These are phyloP conservation scores for Mentha longifolia DNA, from an alignment of 257 asterid species.

Conservation along the genomic window DNA sequence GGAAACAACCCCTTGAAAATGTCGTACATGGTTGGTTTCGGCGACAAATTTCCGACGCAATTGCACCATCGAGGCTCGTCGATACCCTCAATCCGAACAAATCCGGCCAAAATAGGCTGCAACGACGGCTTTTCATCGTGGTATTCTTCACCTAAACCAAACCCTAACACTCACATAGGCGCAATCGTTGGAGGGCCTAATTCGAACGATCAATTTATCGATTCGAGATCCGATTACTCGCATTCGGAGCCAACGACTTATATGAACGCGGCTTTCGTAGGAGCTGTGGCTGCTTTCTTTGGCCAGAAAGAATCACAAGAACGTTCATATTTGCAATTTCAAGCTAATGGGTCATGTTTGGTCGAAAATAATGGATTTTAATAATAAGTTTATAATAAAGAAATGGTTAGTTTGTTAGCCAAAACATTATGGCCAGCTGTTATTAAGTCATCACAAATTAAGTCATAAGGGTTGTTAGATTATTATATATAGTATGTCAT, in stretches of 20 bases:
- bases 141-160: too few relatives aligned
- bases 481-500: neutral
- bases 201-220: too few relatives aligned
- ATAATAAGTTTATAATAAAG: neutral
- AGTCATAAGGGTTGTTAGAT: neutral
- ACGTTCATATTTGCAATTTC: conserved; percentile 25
- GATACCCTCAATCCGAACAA: too few relatives aligned
- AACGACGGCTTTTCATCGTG: too few relatives aligned
- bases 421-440: neutral
- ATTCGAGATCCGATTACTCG: conserved; percentile 32
- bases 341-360: neutral
- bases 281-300: conserved; percentile 55
- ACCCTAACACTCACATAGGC: too few relatives aligned
- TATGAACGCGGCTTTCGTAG: conserved; percentile 79
- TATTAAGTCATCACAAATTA: neutral
- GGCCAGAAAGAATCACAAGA: conserved; percentile 6
- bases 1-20: too few relatives aligned
- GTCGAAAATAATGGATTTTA: neutral
- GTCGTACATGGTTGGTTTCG: too few relatives aligned
- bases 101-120: too few relatives aligned
- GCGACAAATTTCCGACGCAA: too few relatives aligned
- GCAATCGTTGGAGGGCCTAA: too few relatives aligned
- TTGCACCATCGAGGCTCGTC: too few relatives aligned
- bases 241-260: conserved; percentile 45
- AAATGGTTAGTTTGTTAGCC: neutral